Evolutionary conservation across 148 eudicot species (phyloP).

Genomic region (Rheum nobile): DNA sequence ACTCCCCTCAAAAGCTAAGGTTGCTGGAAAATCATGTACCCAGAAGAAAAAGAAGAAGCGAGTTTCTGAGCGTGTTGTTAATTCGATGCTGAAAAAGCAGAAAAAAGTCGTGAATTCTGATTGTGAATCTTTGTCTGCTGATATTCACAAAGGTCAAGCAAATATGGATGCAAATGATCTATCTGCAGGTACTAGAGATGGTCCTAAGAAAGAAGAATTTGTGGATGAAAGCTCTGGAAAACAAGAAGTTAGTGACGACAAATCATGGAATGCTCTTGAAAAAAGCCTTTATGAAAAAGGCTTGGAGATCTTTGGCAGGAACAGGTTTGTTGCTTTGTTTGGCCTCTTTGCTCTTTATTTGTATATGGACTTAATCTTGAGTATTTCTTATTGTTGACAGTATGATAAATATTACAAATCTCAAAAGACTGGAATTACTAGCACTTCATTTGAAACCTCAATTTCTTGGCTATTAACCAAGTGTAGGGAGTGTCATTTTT

Average conservation of each 20-base stretch:
- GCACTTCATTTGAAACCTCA: neutral
- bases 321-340: slow-evolving; percentile 44
- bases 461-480: neutral
- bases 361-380: neutral
- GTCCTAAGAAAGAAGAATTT: slow-evolving; percentile 51
- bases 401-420: neutral
- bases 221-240: slow-evolving; percentile 56
- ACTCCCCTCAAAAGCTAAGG: slow-evolving; percentile 27
- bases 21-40: slow-evolving; percentile 30
- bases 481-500: neutral
- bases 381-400: neutral
- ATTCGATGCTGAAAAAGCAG: slow-evolving; percentile 63
- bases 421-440: neutral
- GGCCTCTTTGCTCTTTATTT: neutral
- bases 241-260: slow-evolving; percentile 35
- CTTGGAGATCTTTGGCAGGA: slow-evolving; percentile 82
- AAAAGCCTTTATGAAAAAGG: slow-evolving; percentile 87
- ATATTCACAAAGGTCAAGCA: slow-evolving; percentile 24
- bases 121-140: slow-evolving; percentile 39
- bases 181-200: slow-evolving; percentile 23
- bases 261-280: slow-evolving; percentile 75
- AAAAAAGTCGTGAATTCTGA: slow-evolving; percentile 53
- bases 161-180: slow-evolving; percentile 21
- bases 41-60: slow-evolving; percentile 55
- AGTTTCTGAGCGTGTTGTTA: slow-evolving; percentile 52